Percentiles rank a stretch among this genome's conserved stretches.
phyloP scores from a whole-genome alignment of 768 basidiomycete species.

The Austroboletus eburneus region DNA sequence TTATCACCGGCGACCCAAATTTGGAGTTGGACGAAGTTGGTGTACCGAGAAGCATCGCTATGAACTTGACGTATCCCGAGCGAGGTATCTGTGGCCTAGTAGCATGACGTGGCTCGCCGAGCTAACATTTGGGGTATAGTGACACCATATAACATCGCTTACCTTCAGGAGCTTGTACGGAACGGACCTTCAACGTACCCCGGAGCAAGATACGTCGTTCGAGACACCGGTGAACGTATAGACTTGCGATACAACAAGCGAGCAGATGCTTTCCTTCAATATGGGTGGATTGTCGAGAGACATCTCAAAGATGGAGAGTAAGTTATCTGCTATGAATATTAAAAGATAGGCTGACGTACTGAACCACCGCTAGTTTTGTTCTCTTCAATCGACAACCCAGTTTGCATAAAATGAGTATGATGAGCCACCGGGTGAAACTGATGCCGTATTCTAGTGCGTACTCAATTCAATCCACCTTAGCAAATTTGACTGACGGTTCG shows the following conservation, averaged over 20 bases:
- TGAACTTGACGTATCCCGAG: constrained; percentile 97
- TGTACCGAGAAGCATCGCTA: constrained; percentile 91
- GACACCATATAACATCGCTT: constrained; percentile 94
- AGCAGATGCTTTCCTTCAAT: constrained; percentile 91
- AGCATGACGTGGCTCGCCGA: background rate
- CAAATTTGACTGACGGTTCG: constrained; percentile 16
- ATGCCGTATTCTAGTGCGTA: constrained; percentile 97
- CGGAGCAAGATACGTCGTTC: constrained; percentile 93
- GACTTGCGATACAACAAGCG: constrained; percentile 96
- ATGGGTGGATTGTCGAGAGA: constrained; percentile 97
- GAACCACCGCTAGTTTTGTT: constrained; percentile 15
- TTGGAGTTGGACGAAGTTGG: constrained; percentile 95
- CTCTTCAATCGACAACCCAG: constrained; percentile 98
- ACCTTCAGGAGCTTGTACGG: constrained; percentile 90
- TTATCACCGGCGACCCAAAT: constrained; percentile 99
- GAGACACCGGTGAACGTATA: constrained; percentile 96
- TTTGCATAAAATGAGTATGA: constrained; percentile 99
- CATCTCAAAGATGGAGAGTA: constrained; percentile 98
- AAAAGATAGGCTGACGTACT: background rate
- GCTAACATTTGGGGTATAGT: constrained; percentile 44
- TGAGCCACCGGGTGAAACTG: constrained; percentile 95
- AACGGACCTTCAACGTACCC: constrained; percentile 95
- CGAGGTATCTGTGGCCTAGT: constrained; percentile 54
- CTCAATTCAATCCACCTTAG: background rate
- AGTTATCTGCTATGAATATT: constrained; percentile 34